Base-by-base conservation (phyloP, 192 early-diverging fungal genomes). In the Chytriomyces sp. region DNA sequence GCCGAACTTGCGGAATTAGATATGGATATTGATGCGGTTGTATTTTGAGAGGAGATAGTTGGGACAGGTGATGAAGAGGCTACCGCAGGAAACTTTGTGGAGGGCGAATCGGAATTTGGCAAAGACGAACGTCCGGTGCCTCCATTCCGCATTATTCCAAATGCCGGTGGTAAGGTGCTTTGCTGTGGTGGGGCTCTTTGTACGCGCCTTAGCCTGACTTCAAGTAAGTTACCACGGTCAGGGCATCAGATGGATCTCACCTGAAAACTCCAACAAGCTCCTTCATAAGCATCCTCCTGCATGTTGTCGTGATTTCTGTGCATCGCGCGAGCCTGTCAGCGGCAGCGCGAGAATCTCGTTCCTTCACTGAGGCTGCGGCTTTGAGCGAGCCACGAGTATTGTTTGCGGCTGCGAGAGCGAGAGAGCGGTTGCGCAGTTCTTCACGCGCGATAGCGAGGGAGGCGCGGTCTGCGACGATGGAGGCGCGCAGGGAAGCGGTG, bases 261-360 rank as follows among this genome's bases (percentile, higher is more conserved):
- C 68, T 58, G 49, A 81, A 83, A 6, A 83, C 70, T 7, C 68
- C 55, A n/a, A 82, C 73, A 26, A 85, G 58, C 53, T 82, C 83
- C 19, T 77, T 49, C 39, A 85, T 62, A 33, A 85, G 54, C 39
- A 80, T 52, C 19, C 76, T 5, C 14, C 80, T 71, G 30, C 62
- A 72, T 54, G 72, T 58, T 40, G 39, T 59, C 22, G 71, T 61
- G 7, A 72, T 26, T 6, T 77, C 76, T n/a, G 14, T 49, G 14
- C 17, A 49, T n/a, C 44, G 44, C 44, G 22, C 14, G 17, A 49
- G 22, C 22, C 22, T 49, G 14, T 49, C 44, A 22, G 14, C 22
- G 44, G 44, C 22, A 22, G 44, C 44, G 22, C 44, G 44, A 22
- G n/a, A n/a, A n/a, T n/a, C n/a, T n/a, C n/a, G n/a, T n/a, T n/a